Conservation (phyloP, 2,329 filamentous ascomycete species). For the Elsinoe necatrix region DNA sequence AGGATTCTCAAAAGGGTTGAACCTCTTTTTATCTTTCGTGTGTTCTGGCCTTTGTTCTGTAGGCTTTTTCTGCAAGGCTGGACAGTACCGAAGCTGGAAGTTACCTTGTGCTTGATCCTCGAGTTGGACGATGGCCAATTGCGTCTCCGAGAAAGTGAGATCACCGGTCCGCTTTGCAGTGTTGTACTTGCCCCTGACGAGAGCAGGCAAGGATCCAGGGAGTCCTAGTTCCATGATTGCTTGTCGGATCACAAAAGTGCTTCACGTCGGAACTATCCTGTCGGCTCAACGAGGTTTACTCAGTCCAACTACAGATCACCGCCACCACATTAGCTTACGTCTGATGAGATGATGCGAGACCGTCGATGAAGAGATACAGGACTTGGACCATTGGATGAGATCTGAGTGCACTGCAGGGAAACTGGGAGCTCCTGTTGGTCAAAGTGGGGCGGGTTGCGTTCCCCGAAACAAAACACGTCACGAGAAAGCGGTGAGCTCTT, state of each 20-base stretch:
- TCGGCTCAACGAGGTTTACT: background rate
- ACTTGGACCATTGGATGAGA: too few species aligned
- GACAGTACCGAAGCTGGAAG: slow-evolving; percentile 67
- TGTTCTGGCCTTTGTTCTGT: slow-evolving; percentile 30
- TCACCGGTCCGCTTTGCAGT: slow-evolving; percentile 29
- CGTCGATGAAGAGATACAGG: too few species aligned
- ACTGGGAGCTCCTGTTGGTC: too few species aligned
- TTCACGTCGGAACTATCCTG: background rate
- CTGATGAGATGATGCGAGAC: background rate
- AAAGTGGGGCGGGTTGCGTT: background rate
- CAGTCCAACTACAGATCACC: background rate
- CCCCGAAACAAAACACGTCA: background rate
- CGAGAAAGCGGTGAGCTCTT: background rate
- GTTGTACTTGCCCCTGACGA: slow-evolving; percentile 33
- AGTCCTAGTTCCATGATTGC: slow-evolving; percentile 17
- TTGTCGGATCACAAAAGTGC: background rate
- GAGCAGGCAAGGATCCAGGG: slow-evolving; percentile 16
- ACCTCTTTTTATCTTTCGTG: slow-evolving; percentile 31
- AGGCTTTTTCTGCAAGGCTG: slow-evolving; percentile 59
- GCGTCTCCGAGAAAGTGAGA: slow-evolving; percentile 34
- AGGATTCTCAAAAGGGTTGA: slow-evolving; percentile 58
- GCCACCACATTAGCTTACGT: background rate
- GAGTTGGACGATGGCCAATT: slow-evolving; percentile 29
- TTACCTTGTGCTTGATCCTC: background rate
- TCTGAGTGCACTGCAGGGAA: too few species aligned